Evolutionary conservation across 768 basidiomycete genomes (phyloP), one percentile per base, ranked within the genome.

Genomic region (Lactarius akahatsu): DNA sequence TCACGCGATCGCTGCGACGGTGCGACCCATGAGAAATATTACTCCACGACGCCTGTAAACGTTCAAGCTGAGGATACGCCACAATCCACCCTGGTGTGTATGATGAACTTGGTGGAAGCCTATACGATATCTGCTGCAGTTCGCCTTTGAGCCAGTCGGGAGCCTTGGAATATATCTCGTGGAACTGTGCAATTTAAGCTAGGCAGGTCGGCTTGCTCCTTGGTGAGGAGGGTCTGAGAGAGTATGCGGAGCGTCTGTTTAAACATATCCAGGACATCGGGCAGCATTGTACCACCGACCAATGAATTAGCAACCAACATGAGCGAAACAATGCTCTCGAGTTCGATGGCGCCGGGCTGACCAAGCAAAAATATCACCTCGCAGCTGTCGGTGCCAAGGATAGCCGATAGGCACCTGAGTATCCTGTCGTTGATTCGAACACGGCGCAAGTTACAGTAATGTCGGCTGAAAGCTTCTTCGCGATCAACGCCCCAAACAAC

Each of bases 401-500:
- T 50, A 50, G 47, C 23, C 47, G 47, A 26, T 13, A 26, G 47
- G 4, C 47, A 50, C n/a, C 11, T 3, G 5, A 50, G 23, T 10
- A 23, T 26, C 23, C 9, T 23, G 23, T 50, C 11, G 23, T 5
- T 50, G 47, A 50, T 3, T 13, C 4, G 47, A 50, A 26, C 11
- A 23, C n/a, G 2, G 47, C 10, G 47, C 4, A 20, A 61, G n/a
- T n/a, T n/a, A n/a, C n/a, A n/a, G n/a, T n/a, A 10, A 50, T 50
- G 11, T 50, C 47, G 23, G 47, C n/a, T 13, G 47, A 47, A 23
- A 47, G 45, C 45, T 23, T 47, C 10, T n/a, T 47, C 10, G 45
- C n/a, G n/a, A 47, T n/a, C 45, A 47, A 47, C 9, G 45, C 45
- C n/a, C 45, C 45, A n/a, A 47, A 47, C 45, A 41, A 47, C 47